Evolutionary conservation across 768 basidiomycete species (phyloP).

Genomic region (Inosperma sp.): DNA sequence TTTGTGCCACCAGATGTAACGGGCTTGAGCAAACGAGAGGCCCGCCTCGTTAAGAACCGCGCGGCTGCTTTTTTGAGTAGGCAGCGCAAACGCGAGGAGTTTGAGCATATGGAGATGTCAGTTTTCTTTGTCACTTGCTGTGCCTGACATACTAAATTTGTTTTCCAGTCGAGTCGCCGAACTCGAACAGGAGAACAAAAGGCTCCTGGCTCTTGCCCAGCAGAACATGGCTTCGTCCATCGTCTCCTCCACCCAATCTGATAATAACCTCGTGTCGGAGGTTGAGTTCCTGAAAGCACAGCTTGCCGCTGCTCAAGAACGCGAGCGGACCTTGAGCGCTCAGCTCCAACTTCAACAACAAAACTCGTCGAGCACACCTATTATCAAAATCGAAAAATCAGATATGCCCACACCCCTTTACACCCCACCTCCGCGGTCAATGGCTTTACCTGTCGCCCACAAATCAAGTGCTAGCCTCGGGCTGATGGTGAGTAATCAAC

Average conservation of each 20-base stretch:
- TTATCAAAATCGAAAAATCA: slow-evolving; percentile 54
- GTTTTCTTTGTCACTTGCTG: slow-evolving; percentile 32
- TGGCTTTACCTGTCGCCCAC: slow-evolving; percentile 42
- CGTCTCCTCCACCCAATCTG: slow-evolving; percentile 17
- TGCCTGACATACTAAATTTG: slow-evolving; percentile 1
- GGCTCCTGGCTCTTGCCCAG: slow-evolving; percentile 59
- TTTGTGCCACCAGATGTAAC: slow-evolving; percentile 86
- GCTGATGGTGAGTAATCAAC: slow-evolving; percentile 53
- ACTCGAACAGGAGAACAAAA: slow-evolving; percentile 79
- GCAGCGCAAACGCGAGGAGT: slow-evolving; percentile 89
- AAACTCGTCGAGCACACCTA: slow-evolving; percentile 10
- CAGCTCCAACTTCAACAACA: slow-evolving; percentile 42
- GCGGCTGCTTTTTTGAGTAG: slow-evolving; percentile 89
- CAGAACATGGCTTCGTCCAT: slow-evolving; percentile 12
- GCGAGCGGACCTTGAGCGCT: slow-evolving; percentile 60
- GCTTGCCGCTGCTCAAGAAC: slow-evolving; percentile 59
- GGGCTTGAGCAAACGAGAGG: slow-evolving; percentile 86
- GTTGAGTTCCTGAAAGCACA: slow-evolving; percentile 64
- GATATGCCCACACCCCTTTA: slow-evolving; percentile 28
- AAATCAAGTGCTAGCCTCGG: slow-evolving; percentile 63
- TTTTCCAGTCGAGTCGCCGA: slow-evolving; percentile 70
- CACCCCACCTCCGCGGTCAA: slow-evolving; percentile 37
- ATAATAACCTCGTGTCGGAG: slow-evolving; percentile 47
- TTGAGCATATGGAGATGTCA: slow-evolving; percentile 88
- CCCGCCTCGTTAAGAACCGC: slow-evolving; percentile 86